Conservation (phyloP, 75 land plant genomes). For the Chamaecyparis obtusa region DNA sequence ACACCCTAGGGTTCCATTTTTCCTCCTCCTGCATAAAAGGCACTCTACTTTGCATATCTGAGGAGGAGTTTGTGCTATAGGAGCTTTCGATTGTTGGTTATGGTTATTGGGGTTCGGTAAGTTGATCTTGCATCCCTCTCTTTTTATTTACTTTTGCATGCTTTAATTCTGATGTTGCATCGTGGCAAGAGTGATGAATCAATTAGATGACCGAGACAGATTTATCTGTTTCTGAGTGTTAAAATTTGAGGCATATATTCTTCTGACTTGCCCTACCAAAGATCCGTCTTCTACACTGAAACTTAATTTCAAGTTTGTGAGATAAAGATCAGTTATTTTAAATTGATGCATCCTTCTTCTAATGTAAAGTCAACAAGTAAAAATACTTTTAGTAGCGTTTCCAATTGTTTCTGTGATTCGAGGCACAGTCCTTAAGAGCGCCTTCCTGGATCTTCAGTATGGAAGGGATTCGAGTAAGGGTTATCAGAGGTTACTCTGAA, state of each 20-base stretch:
- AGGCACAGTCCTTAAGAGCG: conserved; percentile 6
- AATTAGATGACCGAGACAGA: conserved; percentile 8
- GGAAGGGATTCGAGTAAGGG: conserved; percentile 8
- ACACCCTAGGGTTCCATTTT: too few relatives aligned
- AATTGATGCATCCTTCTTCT: too few relatives aligned
- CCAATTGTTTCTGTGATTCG: neutral
- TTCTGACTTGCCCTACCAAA: neutral
- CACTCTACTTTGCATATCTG: too few relatives aligned
- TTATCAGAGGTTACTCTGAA: neutral
- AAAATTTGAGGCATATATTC: neutral
- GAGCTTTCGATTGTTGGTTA: too few relatives aligned
- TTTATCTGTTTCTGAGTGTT: neutral
- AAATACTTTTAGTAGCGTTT: neutral
- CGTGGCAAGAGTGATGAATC: neutral
- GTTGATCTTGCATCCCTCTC: neutral
- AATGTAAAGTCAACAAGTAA: neutral
- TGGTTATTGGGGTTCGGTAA: neutral
- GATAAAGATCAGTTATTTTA: too few relatives aligned
- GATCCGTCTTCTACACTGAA: neutral
- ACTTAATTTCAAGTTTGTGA: too few relatives aligned
- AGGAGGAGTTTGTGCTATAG: too few relatives aligned
- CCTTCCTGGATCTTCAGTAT: neutral
- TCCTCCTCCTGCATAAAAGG: too few relatives aligned
- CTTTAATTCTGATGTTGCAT: too few relatives aligned
- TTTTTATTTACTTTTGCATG: too few relatives aligned